Percentiles rank a stretch among this genome's conserved stretches.
phyloP scores from a whole-genome alignment of 2,329 filamentous ascomycete species.

The Talaromyces sp. region DNA sequence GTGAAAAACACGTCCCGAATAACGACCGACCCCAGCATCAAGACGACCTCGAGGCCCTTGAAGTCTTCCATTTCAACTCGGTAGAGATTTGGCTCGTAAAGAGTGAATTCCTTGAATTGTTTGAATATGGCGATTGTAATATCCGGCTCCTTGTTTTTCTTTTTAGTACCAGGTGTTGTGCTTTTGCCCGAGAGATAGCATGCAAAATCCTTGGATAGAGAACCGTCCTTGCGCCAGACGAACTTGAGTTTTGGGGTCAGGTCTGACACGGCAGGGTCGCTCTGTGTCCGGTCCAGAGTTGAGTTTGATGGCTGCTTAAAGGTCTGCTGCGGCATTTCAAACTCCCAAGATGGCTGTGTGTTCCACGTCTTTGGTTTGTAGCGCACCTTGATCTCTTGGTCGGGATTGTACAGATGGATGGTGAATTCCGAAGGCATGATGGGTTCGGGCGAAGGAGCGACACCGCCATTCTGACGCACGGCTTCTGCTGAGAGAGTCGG shows the following conservation, averaged over 20 bases:
- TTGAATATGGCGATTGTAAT: slow-evolving; percentile 90
- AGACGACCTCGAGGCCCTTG: slow-evolving; percentile 82
- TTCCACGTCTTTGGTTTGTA: slow-evolving; percentile 71
- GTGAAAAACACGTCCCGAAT: slow-evolving; percentile 60
- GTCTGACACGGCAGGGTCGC: slow-evolving; percentile 51
- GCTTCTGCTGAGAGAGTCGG: slow-evolving; percentile 77
- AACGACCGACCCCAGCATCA: slow-evolving; percentile 57
- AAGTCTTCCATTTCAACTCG: slow-evolving; percentile 89
- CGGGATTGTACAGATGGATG: slow-evolving; percentile 91
- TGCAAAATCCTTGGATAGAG: slow-evolving; percentile 79
- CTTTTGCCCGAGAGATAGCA: slow-evolving; percentile 80
- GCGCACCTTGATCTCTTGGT: slow-evolving; percentile 70
- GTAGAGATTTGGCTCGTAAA: slow-evolving; percentile 90
- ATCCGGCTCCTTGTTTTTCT: slow-evolving; percentile 84
- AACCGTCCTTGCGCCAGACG: slow-evolving; percentile 83
- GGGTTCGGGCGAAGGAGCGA: slow-evolving; percentile 61
- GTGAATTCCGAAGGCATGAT: slow-evolving; percentile 71
- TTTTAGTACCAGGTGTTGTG: slow-evolving; percentile 55
- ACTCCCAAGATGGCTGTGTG: slow-evolving; percentile 77
- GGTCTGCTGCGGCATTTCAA: slow-evolving; percentile 80
- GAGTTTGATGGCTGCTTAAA: slow-evolving; percentile 78
- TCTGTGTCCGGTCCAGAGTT: slow-evolving; percentile 67
- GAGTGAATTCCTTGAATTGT: slow-evolving; percentile 67
- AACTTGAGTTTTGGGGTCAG: slow-evolving; percentile 72
- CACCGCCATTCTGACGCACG: slow-evolving; percentile 63